These are phyloP conservation scores for Babesia caballi DNA, from an alignment of 169 alveolate genomes.

Conservation along the genomic window DNA sequence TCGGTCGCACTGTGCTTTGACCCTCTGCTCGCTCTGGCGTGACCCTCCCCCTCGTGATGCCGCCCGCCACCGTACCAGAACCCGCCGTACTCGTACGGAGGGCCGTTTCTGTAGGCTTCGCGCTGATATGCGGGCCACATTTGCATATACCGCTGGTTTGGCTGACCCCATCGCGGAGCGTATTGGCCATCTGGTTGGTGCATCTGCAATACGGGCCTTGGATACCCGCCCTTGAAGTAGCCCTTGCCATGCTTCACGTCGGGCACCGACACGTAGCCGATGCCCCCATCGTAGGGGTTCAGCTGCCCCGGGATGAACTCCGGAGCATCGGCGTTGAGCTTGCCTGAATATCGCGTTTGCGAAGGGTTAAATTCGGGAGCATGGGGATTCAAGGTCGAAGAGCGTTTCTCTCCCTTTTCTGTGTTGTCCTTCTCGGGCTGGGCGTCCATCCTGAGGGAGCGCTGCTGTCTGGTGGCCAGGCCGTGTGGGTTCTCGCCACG, in stretches of 20 bases:
- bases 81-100: constrained; percentile 18
- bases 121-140: constrained; percentile 39
- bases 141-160: constrained; percentile 34
- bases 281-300: constrained; percentile 27
- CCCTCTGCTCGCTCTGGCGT: neutral
- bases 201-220: constrained; percentile 31
- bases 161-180: constrained; percentile 7
- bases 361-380: constrained; percentile 66
- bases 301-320: constrained; percentile 66
- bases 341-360: constrained; percentile 23
- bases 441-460: constrained; percentile 2
- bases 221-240: constrained; percentile 35
- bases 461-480: neutral
- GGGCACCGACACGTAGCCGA: constrained; percentile 26
- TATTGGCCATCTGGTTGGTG: constrained; percentile 26
- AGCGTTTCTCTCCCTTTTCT: neutral
- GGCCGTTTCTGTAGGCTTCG: neutral
- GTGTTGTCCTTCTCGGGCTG: neutral
- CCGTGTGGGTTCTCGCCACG: neutral
- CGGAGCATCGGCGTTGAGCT: constrained; percentile 64
- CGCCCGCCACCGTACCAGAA: constrained; percentile 28
- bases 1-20: neutral
- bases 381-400: constrained; percentile 31
- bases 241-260: constrained; percentile 40
- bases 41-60: constrained; percentile 3